Base-by-base conservation (phyloP, 495 filamentous ascomycete species). In the Penicillium pancosmium region DNA sequence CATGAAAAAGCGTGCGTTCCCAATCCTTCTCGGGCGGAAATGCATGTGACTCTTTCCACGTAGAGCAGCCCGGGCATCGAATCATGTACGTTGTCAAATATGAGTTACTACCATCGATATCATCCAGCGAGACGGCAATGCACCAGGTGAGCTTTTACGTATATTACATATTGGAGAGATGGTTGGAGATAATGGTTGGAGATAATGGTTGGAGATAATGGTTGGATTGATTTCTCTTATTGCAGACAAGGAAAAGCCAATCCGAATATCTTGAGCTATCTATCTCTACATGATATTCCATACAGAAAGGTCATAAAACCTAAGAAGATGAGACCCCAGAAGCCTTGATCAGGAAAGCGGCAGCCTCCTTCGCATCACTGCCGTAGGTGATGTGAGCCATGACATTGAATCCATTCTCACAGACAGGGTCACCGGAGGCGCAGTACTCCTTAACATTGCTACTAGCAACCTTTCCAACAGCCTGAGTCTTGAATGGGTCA, bases 371-470 rank as follows among this genome's bases (percentile, higher is more conserved):
- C 0, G 79, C 82, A 65, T 86, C 71, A 15, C 57, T 54, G 0
- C 70, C 73, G 62, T 87, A 88, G 0, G 69, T 73, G 54, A 88
- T 57, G 65, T 88, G 85, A 2, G 76, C 75, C 52, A 81, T 62
- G 31, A 84, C 71, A 46, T 82, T 69, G n/a, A 68, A 60, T 0
- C 82, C 80, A 43, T 82, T 76, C 51, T 60, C 57, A 55, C 85
- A 87, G 52, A 88, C 84, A 5, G 80, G 71, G 62, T 88, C 85
- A 4, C 73, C 77, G 2, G 44, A 27, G 33, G 82, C 78, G 61
- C 84, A 86, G 53, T 77, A 80, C 7, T 80, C 78, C 67, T 80
- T 74, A 8, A 80, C 73, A 48, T 83, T 81, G 33, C 68, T 69
- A 12, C 67, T 60, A 15, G 74, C 56, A 1, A 84, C 67, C 46